Base-by-base conservation (phyloP, 2,329 filamentous ascomycete genomes). In the Proliferodiscus dingleyae region DNA sequence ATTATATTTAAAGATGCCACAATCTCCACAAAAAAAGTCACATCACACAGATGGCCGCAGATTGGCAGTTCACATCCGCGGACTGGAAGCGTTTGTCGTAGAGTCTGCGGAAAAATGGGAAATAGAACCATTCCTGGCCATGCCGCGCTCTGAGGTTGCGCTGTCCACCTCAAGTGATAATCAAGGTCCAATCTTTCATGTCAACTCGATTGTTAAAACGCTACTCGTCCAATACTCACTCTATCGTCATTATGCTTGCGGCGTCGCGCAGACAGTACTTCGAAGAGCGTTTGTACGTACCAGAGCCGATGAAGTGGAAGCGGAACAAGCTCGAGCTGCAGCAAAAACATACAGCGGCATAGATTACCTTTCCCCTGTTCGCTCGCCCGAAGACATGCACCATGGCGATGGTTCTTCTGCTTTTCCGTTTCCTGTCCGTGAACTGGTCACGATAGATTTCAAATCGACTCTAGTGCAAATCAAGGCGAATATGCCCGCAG, bases 211-310 rank as follows among this genome's bases (percentile, higher is more conserved):
- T 42, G 77, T 93, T 16, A 85, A 85, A 55, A 88, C 86, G 5
- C 68, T 98, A 2, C 80, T 87, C 50, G 61, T 95, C 6, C 85
- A 94, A 41, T 97, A 97, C 62, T 98, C 94, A 0, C 76, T 98
- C 0, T 95, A 94, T 64, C 84, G 90, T 3, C 90, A 95, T 62
- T 98, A 96, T 61, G 85, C 90, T 0, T 75, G 94, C 21, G 87
- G 89, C 1, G 81, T 97, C 49, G 93, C 91, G 7, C 71, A 77
- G 19, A 83, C 82, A 61, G 87, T 94, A 2, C 65, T 98, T 19
- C 75, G 76, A 43, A 81, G 81, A 59, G 84, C 85, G 0, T 87
- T 90, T 52, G 66, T 79, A 64, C 72, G 68, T 47, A 74, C 76
- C 1, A 67, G 68, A 29, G 67, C 65, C 21, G 73, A 76, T 47